Percentiles rank a stretch among this genome's conserved stretches.
Conservation (phyloP, 345 rosid genomes). For the Salix purpurea region DNA sequence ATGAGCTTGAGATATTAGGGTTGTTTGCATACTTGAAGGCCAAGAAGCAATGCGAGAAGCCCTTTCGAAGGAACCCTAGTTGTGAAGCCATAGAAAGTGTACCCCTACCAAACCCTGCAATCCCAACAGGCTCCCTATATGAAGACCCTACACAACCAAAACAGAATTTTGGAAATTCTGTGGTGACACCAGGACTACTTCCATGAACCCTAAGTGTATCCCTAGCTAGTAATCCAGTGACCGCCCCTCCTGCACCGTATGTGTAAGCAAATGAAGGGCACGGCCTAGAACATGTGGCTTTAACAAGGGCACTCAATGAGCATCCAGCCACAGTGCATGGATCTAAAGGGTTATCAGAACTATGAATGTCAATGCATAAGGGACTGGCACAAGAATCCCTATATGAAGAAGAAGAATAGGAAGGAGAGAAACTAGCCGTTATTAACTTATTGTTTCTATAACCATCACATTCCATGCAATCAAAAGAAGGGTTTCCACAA, state of each 20-base stretch:
- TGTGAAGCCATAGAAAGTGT: constrained; percentile 71
- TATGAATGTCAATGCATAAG: constrained; percentile 58
- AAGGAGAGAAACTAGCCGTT: constrained; percentile 50
- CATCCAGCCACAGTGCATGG: constrained; percentile 67
- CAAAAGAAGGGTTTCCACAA: constrained; percentile 67
- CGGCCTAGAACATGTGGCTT: constrained; percentile 54
- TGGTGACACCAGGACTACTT: constrained; percentile 16
- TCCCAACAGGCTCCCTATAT: constrained; percentile 70
- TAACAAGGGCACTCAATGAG: constrained; percentile 53
- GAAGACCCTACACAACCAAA: constrained; percentile 72
- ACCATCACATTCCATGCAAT: constrained; percentile 70
- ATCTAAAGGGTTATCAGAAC: constrained; percentile 71
- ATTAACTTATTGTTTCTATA: constrained; percentile 38
- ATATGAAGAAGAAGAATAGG: constrained; percentile 49
- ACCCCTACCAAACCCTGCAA: constrained; percentile 86
- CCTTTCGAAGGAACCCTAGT: constrained; percentile 63
- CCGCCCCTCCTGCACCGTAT: constrained; percentile 68
- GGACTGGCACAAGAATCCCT: constrained; percentile 57
- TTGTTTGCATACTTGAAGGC: constrained; percentile 71
- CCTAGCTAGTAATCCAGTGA: constrained; percentile 53
- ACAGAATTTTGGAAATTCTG: constrained; percentile 50
- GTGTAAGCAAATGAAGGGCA: constrained; percentile 88
- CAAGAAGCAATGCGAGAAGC: constrained; percentile 83
- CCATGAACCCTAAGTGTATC: constrained; percentile 60
- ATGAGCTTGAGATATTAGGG: constrained; percentile 70